phyloP scores from a whole-genome alignment of 2,329 filamentous ascomycete species.

The Hypocrella siamensis region DNA sequence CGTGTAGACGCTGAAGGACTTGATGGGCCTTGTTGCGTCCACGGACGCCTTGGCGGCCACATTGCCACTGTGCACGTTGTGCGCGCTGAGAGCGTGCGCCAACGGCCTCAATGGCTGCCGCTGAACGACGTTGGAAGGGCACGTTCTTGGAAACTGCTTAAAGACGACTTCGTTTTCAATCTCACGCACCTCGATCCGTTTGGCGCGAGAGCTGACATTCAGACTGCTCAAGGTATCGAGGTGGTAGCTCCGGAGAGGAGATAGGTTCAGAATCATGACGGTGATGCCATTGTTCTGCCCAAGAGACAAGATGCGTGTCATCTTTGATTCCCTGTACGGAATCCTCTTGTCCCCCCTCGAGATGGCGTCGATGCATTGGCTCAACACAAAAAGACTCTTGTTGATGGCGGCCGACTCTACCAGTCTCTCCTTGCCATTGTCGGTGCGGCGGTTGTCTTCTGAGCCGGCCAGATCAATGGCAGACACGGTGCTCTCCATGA shows the following conservation, averaged over 20 bases:
- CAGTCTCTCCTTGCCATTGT: constrained; percentile 82
- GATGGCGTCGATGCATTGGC: constrained; percentile 92
- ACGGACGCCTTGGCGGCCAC: constrained; percentile 22
- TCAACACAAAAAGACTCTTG: constrained; percentile 88
- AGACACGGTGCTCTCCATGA: constrained; percentile 67
- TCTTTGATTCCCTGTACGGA: constrained; percentile 89
- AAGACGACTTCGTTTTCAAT: constrained; percentile 92
- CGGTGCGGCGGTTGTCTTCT: constrained; percentile 86
- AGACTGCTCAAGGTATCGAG: constrained; percentile 85
- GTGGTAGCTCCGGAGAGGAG: constrained; percentile 83
- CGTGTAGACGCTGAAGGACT: constrained; percentile 76
- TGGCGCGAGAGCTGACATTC: constrained; percentile 88
- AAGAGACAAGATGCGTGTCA: constrained; percentile 84
- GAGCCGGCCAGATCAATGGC: constrained; percentile 92
- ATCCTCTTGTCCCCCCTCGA: constrained; percentile 60
- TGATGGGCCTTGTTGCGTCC: constrained; percentile 53
- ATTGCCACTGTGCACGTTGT: constrained; percentile 53
- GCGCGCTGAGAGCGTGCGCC: constrained; percentile 57
- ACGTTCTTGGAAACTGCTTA: constrained; percentile 51
- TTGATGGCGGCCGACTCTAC: constrained; percentile 97
- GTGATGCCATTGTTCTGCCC: constrained; percentile 93
- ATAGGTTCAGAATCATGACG: constrained; percentile 91
- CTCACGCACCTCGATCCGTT: constrained; percentile 90
- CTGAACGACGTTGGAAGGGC: constrained; percentile 22
- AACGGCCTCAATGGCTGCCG: constrained; percentile 71